Conservation (phyloP, 225 moss, liverwort and hornwort genomes). For the Polytrichum commune region DNA sequence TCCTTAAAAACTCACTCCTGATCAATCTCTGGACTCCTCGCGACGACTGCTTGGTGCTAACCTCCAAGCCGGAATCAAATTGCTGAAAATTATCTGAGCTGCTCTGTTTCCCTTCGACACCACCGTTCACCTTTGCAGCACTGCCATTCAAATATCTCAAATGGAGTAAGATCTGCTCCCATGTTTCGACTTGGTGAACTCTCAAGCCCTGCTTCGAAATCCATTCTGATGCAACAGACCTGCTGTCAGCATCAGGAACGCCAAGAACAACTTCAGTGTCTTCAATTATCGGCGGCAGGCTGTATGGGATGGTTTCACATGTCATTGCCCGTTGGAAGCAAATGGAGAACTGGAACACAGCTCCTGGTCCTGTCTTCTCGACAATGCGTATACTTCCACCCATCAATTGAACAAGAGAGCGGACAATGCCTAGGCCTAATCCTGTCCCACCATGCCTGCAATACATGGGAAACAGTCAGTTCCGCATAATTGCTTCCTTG, state of each 20-base stretch:
- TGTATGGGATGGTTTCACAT: conserved; percentile 15
- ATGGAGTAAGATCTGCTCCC: conserved; percentile 54
- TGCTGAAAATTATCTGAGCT: conserved; percentile 17
- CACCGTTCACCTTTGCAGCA: conserved; percentile 4
- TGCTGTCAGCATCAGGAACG: conserved; percentile 52
- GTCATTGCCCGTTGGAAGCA: conserved; percentile 43
- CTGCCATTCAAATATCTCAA: conserved; percentile 37
- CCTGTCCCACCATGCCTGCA: conserved; percentile 75
- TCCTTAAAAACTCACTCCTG: conserved; percentile 35
- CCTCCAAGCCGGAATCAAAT: conserved; percentile 17
- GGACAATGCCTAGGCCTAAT: conserved; percentile 62
- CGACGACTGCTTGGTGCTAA: conserved; percentile 6
- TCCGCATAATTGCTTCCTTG: too few species aligned
- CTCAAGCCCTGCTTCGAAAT: conserved; percentile 39
- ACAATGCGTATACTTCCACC: conserved; percentile 53
- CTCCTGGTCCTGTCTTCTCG: conserved; percentile 53
- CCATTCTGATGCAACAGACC: conserved; percentile 48
- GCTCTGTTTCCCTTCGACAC: conserved; percentile 11
- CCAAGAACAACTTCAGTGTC: conserved; percentile 44
- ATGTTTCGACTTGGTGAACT: conserved; percentile 51
- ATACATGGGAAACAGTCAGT: not conserved
- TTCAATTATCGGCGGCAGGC: conserved; percentile 15
- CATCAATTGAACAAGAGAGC: conserved; percentile 66
- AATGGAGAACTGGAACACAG: conserved; percentile 55
- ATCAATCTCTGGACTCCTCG: conserved; percentile 16